Conservation (phyloP, 2,329 filamentous ascomycete species). For the Camillea tinctor region DNA sequence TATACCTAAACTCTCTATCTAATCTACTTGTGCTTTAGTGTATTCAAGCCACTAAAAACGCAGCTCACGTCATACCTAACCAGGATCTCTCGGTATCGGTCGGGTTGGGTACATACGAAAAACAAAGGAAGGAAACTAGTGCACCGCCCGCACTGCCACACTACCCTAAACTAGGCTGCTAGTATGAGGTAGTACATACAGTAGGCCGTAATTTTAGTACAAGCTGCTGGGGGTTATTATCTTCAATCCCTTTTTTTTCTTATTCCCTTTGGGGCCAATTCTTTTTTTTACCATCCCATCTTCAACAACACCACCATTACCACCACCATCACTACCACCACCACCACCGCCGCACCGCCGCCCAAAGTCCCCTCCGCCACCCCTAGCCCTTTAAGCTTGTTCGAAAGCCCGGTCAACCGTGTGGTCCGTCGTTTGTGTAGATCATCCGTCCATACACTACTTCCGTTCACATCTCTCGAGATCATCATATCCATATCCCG, state of each 20-base stretch:
- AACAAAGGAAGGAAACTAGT: not conserved
- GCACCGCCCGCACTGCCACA: not conserved
- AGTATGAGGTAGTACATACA: not conserved
- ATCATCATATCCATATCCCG: constrained; percentile 9
- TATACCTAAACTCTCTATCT: too few species aligned
- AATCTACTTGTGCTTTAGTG: not conserved
- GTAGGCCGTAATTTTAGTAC: not conserved
- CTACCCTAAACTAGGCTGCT: not conserved
- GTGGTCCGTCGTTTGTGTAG: not conserved
- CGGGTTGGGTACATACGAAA: not conserved
- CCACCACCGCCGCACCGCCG: too few species aligned
- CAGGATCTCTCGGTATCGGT: not conserved
- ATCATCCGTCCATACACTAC: not conserved
- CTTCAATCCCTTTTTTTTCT: not conserved
- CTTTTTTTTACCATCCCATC: not conserved
- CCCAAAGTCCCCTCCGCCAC: too few species aligned
- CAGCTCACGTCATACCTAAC: not conserved
- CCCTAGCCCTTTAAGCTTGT: not conserved
- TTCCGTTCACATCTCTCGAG: not conserved
- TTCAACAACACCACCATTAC: not conserved
- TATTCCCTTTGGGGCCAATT: not conserved
- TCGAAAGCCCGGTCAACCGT: not conserved
- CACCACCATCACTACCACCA: not conserved
- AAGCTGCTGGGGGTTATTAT: not conserved
- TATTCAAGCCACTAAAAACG: not conserved